phyloP scores from a whole-genome alignment of 345 rosid genomes.

The Hibiscus syriacus region DNA sequence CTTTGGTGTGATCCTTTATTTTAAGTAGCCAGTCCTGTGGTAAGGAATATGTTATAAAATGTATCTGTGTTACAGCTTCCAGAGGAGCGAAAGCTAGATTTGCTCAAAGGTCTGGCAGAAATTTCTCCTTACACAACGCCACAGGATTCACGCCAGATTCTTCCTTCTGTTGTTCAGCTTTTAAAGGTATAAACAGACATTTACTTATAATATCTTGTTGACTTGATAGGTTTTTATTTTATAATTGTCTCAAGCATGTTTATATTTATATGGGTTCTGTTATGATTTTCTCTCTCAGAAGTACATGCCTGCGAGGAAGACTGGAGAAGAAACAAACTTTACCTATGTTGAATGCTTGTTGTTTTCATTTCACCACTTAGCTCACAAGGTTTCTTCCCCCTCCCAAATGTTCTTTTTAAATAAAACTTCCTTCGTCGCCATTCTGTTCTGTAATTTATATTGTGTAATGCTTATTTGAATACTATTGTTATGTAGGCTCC shows the following conservation, averaged over 20 bases:
- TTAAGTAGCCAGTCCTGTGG: not conserved
- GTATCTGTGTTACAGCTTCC: constrained; percentile 56
- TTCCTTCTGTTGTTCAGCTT: constrained; percentile 83
- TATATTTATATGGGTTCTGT: not conserved
- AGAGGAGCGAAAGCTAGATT: constrained; percentile 90
- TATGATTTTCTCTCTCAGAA: constrained; percentile 37
- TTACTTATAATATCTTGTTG: not conserved
- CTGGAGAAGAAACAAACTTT: constrained; percentile 93
- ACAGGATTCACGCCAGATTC: constrained; percentile 89
- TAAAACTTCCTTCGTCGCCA: constrained; percentile 4
- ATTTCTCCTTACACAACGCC: constrained; percentile 81
- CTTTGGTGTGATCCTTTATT: not conserved
- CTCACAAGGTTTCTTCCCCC: constrained; percentile 54
- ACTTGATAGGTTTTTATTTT: not conserved
- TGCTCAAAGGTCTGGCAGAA: constrained; percentile 93
- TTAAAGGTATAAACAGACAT: constrained; percentile 47
- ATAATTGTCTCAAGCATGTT: not conserved
- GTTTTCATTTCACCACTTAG: constrained; percentile 81
- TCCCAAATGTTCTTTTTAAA: not conserved
- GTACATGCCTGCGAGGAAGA: constrained; percentile 89
- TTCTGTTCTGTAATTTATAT: not conserved
- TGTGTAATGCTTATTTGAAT: constrained; percentile 18
- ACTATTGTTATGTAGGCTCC: constrained; percentile 58
- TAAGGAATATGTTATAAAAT: constrained; percentile 6
- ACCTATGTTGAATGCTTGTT: constrained; percentile 91